These are phyloP conservation scores for Polyplosphaeria fusca DNA, from an alignment of 495 filamentous ascomycete genomes.

Conservation along the genomic window DNA sequence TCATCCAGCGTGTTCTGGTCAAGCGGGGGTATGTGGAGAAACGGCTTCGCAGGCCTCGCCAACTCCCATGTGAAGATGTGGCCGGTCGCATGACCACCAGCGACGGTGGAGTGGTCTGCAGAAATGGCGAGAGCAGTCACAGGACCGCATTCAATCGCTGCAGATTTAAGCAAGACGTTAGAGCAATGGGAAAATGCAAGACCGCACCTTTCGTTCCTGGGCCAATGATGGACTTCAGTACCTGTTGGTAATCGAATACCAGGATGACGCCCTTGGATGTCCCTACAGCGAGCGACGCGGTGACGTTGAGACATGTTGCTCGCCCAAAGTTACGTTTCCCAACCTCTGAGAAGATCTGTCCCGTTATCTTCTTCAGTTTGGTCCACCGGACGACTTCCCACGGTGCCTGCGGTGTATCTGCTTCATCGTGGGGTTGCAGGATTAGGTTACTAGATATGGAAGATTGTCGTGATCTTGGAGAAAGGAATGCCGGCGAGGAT, in stretches of 20 bases:
- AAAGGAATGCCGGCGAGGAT: slow-evolving; percentile 81
- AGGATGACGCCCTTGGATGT: slow-evolving; percentile 92
- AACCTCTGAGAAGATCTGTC: slow-evolving; percentile 88
- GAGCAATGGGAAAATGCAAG: background rate
- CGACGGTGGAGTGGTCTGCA: slow-evolving; percentile 88
- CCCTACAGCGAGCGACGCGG: slow-evolving; percentile 84
- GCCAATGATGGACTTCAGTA: slow-evolving; percentile 86
- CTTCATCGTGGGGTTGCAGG: slow-evolving; percentile 52
- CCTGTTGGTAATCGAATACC: slow-evolving; percentile 96
- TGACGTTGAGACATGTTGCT: slow-evolving; percentile 86
- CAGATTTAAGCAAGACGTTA: background rate
- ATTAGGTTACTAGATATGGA: slow-evolving; percentile 58
- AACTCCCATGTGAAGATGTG: slow-evolving; percentile 98
- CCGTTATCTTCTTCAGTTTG: slow-evolving; percentile 82
- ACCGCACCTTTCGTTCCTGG: slow-evolving; percentile 83
- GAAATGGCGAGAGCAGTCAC: slow-evolving; percentile 87
- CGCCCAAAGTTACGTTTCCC: slow-evolving; percentile 89
- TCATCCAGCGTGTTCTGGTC: slow-evolving; percentile 61
- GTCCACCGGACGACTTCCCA: slow-evolving; percentile 99
- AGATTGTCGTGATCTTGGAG: slow-evolving; percentile 70
- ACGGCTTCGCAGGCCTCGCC: slow-evolving; percentile 72
- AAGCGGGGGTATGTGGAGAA: slow-evolving; percentile 80
- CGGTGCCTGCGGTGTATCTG: slow-evolving; percentile 65
- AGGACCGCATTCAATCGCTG: slow-evolving; percentile 85
- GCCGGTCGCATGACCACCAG: slow-evolving; percentile 82